Percentiles rank a stretch among this genome's conserved stretches.
These are phyloP conservation scores for Pseudocercospora eumusae DNA, from an alignment of 2,329 filamentous ascomycete species.

Conservation along the genomic window DNA sequence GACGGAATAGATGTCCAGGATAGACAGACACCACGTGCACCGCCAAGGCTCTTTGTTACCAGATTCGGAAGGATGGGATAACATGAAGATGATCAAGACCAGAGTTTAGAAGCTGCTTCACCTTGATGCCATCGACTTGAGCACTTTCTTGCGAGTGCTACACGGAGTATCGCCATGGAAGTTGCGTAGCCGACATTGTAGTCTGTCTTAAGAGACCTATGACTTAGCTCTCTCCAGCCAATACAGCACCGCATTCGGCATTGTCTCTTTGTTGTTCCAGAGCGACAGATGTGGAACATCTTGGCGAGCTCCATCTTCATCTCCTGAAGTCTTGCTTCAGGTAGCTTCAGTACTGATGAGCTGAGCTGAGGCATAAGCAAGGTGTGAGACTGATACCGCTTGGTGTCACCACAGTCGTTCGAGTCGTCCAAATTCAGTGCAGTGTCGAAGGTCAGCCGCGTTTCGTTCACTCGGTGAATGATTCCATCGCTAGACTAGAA, in stretches of 20 bases:
- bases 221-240: not conserved
- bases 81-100: not conserved
- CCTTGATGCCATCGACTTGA: not conserved
- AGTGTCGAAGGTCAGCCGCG: not conserved
- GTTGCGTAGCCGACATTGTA: not conserved
- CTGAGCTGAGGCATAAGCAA: not conserved
- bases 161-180: not conserved
- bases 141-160: not conserved
- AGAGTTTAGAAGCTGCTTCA: not conserved
- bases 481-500: not conserved
- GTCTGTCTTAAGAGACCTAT: not conserved
- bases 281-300: not conserved
- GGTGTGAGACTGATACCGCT: not conserved
- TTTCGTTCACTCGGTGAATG: not conserved
- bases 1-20: not conserved
- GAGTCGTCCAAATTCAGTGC: not conserved
- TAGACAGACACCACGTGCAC: not conserved
- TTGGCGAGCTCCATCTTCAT: not conserved
- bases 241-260: slow-evolving; percentile 1
- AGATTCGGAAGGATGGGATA: not conserved
- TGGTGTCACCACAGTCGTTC: not conserved
- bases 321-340: not conserved
- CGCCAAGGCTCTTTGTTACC: not conserved
- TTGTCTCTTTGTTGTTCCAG: not conserved
- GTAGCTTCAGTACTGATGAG: not conserved